Conservation (phyloP, 2,329 filamentous ascomycete genomes). For the Exophiala dermatitidis region DNA sequence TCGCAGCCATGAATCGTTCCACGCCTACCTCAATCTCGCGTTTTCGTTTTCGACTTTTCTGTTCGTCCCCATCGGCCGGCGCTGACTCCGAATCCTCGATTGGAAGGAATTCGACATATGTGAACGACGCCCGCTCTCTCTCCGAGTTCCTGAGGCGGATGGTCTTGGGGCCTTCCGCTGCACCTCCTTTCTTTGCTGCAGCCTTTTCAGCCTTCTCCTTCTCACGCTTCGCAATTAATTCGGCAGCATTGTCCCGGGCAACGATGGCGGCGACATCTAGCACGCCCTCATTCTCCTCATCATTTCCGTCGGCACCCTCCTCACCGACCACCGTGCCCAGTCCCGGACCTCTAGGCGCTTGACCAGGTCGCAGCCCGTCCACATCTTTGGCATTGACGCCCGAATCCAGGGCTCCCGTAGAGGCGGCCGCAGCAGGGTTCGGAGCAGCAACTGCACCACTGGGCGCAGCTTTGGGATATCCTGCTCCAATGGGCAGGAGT, state of each 20-base stretch:
- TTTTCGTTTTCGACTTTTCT: constrained; percentile 45
- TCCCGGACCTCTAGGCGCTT: constrained; percentile 47
- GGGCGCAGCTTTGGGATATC: constrained; percentile 42
- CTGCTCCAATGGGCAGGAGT: constrained; percentile 49
- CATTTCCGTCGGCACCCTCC: constrained; percentile 39
- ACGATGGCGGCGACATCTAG: constrained; percentile 61
- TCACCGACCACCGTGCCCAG: constrained; percentile 49
- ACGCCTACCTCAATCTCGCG: constrained; percentile 55
- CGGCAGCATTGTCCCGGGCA: constrained; percentile 54
- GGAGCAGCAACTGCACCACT: constrained; percentile 35
- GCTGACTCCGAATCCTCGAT: constrained; percentile 48
- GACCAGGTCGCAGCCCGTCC: constrained; percentile 38
- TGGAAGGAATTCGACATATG: constrained; percentile 54
- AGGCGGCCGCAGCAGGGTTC: constrained; percentile 52
- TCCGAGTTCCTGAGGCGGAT: constrained; percentile 53
- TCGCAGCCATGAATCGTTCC: constrained; percentile 55
- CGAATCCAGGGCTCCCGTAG: constrained; percentile 46
- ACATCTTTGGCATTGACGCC: constrained; percentile 35
- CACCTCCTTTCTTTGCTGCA: constrained; percentile 46
- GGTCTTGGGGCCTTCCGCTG: constrained; percentile 42
- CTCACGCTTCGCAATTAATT: constrained; percentile 56
- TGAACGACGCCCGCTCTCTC: constrained; percentile 52
- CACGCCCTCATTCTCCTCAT: constrained; percentile 54
- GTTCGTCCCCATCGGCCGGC: constrained; percentile 40
- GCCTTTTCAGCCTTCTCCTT: constrained; percentile 55